phyloP scores from a whole-genome alignment of 176 grass and related monocot species.

The Eleusine coracana region DNA sequence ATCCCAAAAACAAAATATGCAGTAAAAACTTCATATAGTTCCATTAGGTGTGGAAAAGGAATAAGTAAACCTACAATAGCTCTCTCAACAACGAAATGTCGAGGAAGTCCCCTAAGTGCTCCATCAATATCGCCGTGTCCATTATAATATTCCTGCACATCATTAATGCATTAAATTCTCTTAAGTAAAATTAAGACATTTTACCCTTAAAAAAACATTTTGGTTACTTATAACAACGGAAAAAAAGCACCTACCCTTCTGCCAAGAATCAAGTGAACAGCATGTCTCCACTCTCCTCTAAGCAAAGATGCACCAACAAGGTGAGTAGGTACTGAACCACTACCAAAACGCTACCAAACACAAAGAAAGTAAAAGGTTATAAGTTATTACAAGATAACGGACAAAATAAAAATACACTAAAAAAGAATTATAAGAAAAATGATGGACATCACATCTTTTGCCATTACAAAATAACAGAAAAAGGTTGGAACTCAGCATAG shows the following conservation, averaged over 20 bases:
- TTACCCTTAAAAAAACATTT: constrained; percentile 27
- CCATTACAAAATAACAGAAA: constrained; percentile 12
- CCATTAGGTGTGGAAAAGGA: constrained; percentile 16
- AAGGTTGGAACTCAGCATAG: constrained; percentile 1
- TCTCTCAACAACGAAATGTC: constrained; percentile 74
- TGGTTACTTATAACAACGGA: constrained; percentile 17
- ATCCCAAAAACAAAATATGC: constrained; percentile 13
- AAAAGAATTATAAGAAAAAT: background rate
- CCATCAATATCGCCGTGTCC: constrained; percentile 64
- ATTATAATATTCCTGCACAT: constrained; percentile 69
- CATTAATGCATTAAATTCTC: constrained; percentile 62
- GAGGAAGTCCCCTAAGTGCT: constrained; percentile 71
- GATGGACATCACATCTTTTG: background rate
- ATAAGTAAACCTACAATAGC: constrained; percentile 66
- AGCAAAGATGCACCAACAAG: constrained; percentile 88
- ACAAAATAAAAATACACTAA: background rate
- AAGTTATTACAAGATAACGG: background rate
- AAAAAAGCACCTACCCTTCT: constrained; percentile 78
- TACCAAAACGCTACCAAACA: constrained; percentile 84
- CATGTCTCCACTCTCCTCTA: constrained; percentile 88
- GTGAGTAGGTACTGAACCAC: constrained; percentile 84
- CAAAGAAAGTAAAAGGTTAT: constrained; percentile 18
- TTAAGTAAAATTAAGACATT: constrained; percentile 50
- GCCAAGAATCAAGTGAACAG: constrained; percentile 86
- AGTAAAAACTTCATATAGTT: background rate